Evolutionary conservation across 1,139 yeast species (phyloP).

Genomic region (Debaryomycetaceae sp.): DNA sequence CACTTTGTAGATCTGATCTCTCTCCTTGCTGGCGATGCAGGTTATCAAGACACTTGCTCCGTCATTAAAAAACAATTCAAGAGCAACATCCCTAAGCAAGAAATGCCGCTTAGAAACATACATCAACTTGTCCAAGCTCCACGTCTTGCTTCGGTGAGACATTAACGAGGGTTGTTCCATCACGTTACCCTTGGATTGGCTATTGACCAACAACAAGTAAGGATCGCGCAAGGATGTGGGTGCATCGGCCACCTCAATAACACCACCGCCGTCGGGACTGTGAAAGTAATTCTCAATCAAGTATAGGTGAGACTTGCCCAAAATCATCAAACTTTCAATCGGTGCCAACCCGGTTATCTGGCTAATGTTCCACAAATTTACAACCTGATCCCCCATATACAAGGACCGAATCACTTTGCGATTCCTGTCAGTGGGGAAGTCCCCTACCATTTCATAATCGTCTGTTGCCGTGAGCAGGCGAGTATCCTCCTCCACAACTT

Average conservation of each 20-base stretch:
- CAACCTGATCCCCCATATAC: slow-evolving; percentile 66
- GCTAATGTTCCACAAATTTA: slow-evolving; percentile 69
- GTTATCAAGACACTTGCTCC: slow-evolving; percentile 67
- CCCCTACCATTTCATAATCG: slow-evolving; percentile 45
- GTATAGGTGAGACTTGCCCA: slow-evolving; percentile 62
- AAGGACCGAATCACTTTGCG: slow-evolving; percentile 67
- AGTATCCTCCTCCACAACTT: slow-evolving; percentile 11
- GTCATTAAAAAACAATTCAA: slow-evolving; percentile 70
- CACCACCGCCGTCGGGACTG: slow-evolving; percentile 46
- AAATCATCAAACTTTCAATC: slow-evolving; percentile 65
- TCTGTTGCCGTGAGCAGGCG: slow-evolving; percentile 22
- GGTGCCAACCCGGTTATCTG: slow-evolving; percentile 71
- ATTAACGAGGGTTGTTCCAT: slow-evolving; percentile 15
- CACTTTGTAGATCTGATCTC: slow-evolving; percentile 36
- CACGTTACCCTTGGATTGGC: slow-evolving; percentile 21
- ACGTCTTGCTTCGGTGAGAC: slow-evolving; percentile 42
- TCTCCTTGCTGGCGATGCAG: slow-evolving; percentile 41
- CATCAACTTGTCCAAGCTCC: slow-evolving; percentile 55
- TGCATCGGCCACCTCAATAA: slow-evolving; percentile 65
- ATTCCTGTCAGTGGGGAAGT: slow-evolving; percentile 51
- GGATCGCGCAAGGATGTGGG: slow-evolving; percentile 60
- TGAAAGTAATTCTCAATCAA: slow-evolving; percentile 67
- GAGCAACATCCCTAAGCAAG: slow-evolving; percentile 68
- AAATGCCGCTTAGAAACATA: slow-evolving; percentile 72
- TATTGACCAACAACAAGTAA: slow-evolving; percentile 54